Conservation (phyloP, 78 protist genomes). For the Dictyostelium purpureum region DNA sequence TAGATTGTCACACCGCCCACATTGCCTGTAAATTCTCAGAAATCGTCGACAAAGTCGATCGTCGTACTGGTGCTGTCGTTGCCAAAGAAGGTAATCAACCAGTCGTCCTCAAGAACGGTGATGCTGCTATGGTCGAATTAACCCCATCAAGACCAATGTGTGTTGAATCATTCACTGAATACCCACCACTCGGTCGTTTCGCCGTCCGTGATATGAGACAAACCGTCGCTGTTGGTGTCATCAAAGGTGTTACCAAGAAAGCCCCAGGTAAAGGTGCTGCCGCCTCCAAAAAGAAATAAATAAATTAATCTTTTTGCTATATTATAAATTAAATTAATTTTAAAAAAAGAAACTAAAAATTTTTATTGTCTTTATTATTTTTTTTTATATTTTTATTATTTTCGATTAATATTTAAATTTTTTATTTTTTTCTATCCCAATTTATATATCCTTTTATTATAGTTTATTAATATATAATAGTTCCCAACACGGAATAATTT, state of each 20-base stretch:
- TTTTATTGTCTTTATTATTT: too few relatives aligned
- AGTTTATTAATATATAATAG: too few relatives aligned
- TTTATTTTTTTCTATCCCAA: too few relatives aligned
- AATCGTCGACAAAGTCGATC: constrained; percentile 92
- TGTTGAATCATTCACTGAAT: constrained; percentile 96
- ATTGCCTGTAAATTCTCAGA: constrained; percentile 96
- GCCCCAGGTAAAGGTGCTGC: constrained; percentile 46
- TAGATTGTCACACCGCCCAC: constrained; percentile 99
- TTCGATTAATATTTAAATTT: too few relatives aligned
- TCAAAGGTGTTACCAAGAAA: constrained; percentile 87
- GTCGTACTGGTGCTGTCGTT: constrained; percentile 91
- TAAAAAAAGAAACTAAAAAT: too few relatives aligned
- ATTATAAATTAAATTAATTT: too few relatives aligned
- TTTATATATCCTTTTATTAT: too few relatives aligned
- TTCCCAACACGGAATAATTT: too few relatives aligned
- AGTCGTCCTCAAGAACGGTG: constrained; percentile 85
- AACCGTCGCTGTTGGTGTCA: constrained; percentile 99
- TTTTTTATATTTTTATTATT: too few relatives aligned
- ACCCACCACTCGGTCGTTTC: constrained; percentile 98
- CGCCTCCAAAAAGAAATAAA: constrained; percentile 28
- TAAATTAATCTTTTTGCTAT: neutral
- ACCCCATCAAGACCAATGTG: constrained; percentile 97
- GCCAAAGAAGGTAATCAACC: constrained; percentile 38
- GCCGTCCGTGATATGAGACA: constrained; percentile 99
- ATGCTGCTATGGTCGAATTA: constrained; percentile 94